Conservation (phyloP, 2,329 filamentous ascomycete genomes). For the Curvularia spicifera region DNA sequence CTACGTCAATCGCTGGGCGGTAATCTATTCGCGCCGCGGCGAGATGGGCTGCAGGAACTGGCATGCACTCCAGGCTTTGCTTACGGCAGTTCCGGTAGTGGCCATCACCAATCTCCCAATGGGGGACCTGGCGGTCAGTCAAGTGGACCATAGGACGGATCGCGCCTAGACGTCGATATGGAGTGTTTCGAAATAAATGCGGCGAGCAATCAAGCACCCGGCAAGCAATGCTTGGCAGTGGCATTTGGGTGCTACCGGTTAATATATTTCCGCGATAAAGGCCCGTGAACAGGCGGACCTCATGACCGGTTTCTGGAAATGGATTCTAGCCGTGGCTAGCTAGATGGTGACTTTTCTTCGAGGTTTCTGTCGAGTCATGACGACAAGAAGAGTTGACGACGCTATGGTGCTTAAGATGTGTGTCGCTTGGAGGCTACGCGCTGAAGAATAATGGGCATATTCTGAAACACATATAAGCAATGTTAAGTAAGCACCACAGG, state of each 20-base stretch:
- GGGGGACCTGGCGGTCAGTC: background rate
- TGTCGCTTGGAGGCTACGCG: background rate
- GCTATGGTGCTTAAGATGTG: background rate
- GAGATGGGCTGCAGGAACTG: conserved; percentile 11
- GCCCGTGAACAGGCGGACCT: conserved; percentile 17
- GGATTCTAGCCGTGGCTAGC: background rate
- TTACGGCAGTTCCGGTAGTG: background rate
- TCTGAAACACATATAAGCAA: background rate
- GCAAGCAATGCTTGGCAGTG: conserved; percentile 15
- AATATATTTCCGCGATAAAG: conserved; percentile 22
- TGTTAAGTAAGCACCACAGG: background rate
- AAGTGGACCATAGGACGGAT: background rate
- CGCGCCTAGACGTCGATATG: conserved; percentile 12
- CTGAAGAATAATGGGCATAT: background rate
- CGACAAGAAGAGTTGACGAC: background rate
- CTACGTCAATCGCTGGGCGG: conserved; percentile 11
- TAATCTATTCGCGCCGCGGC: conserved; percentile 18
- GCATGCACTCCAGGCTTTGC: conserved; percentile 18
- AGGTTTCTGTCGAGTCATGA: background rate
- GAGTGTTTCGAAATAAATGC: conserved; percentile 22
- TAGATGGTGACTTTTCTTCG: background rate
- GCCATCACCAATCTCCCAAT: conserved; percentile 4
- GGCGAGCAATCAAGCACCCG: conserved; percentile 18
- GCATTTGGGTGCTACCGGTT: conserved; percentile 19
- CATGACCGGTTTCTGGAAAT: conserved; percentile 17